Evolutionary conservation across 345 rosid species (phyloP).

Genomic region (Stellera chamaejasme): DNA sequence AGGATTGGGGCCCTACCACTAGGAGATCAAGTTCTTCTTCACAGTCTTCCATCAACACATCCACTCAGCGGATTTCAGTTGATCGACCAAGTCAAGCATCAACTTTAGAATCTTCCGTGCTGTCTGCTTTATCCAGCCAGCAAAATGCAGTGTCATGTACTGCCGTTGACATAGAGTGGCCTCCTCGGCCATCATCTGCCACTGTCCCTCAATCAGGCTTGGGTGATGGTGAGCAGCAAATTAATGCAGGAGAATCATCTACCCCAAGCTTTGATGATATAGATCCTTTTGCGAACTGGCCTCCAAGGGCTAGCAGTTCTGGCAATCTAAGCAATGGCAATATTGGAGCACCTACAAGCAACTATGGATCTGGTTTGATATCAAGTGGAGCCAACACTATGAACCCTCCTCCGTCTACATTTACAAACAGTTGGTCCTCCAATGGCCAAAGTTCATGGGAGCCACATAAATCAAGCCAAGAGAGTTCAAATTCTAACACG

Average conservation of each 20-base stretch:
- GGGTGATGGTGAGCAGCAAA: slow-evolving; percentile 29
- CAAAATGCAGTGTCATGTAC: slow-evolving; percentile 44
- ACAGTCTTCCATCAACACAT: slow-evolving; percentile 3
- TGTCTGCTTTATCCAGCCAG: slow-evolving; percentile 32
- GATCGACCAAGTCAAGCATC: slow-evolving; percentile 31
- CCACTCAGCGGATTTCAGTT: slow-evolving; percentile 17
- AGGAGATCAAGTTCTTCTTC: slow-evolving; percentile 25
- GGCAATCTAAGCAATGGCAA: slow-evolving; percentile 37
- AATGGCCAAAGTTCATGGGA: slow-evolving; percentile 30
- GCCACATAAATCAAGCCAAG: slow-evolving; percentile 34
- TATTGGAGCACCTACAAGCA: slow-evolving; percentile 14
- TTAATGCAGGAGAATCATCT: slow-evolving; percentile 29
- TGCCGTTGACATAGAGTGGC: slow-evolving; percentile 87
- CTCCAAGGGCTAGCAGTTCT: slow-evolving; percentile 45
- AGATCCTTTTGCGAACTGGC: slow-evolving; percentile 96
- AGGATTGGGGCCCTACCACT: slow-evolving; percentile 66
- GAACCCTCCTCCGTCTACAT: slow-evolving; percentile 24
- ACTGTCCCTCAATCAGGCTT: slow-evolving; percentile 19
- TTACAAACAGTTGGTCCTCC: slow-evolving; percentile 45
- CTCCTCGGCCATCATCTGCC: slow-evolving; percentile 51
- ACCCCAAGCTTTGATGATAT: slow-evolving; percentile 48
- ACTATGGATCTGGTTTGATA: slow-evolving; percentile 20
- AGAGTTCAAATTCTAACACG: slow-evolving; percentile 22
- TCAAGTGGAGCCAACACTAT: slow-evolving; percentile 17
- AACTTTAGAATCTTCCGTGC: slow-evolving; percentile 26